Evolutionary conservation across 305 asterid genomes (phyloP), one percentile per base, ranked within the genome.

Genomic region (Caryopteris hybrid): DNA sequence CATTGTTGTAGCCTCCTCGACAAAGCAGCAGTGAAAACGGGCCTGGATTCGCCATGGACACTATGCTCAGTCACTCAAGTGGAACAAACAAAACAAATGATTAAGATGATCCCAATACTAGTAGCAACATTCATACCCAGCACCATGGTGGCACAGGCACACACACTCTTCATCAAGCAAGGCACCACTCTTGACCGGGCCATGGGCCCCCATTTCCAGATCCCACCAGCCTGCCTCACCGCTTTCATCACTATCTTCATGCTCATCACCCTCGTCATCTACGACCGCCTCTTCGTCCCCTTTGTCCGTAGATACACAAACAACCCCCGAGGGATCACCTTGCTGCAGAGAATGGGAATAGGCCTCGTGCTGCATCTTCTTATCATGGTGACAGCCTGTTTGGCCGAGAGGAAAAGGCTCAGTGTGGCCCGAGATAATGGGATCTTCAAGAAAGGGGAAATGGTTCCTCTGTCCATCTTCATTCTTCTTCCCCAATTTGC

Each of bases 71-170:
- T 87, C 21, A 87, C 94, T 11, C 91, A 87, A 83, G 91, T 87
- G 0, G 94, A 87, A 71, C 82, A 85, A 73, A 82, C 91, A 6
- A 87, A 87, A 17, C 94, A 81, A 43, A 85, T 87, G 94, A 34
- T 87, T 8, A 85, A 87, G 71, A 83, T 85, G 95, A 58, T 85
- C 51, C 91, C 91, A 12, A 73, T 85, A 17, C 76, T 87, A 7
- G 10, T 58, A 13, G 74, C 83, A 68, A 81, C 85, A n/a, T 66
- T 87, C 83, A 63, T 83, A 6, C 95, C 95, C 0, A 83, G 89
- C 84, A 76, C 88, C 16, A 61, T 85, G 81, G 23, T 81, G 3
- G 81, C 95, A 0, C 89, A 87, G 16, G 69, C 83, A 23, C 67
- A 68, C 16, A 85, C 91, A 1, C 85, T 87, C 25, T 87, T 85